These are phyloP conservation scores for Monilinia vaccinii-corymbosi DNA, from an alignment of 2,329 filamentous ascomycete genomes.

Conservation along the genomic window DNA sequence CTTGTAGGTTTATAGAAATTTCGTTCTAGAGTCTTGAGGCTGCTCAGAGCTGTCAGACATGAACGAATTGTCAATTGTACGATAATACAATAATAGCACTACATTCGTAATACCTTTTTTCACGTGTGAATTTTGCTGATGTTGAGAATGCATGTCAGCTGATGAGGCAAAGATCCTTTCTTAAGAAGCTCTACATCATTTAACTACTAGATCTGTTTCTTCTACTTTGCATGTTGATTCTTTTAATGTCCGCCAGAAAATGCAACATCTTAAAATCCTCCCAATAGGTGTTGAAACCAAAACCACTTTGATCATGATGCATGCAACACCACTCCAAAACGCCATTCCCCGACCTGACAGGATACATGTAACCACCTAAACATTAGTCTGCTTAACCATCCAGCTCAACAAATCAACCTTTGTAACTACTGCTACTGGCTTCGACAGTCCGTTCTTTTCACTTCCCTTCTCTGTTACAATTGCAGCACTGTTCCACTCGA, in stretches of 20 bases:
- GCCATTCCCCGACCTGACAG: neutral
- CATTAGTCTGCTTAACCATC: constrained; percentile 62
- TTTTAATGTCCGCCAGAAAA: neutral
- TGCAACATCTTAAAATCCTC: neutral
- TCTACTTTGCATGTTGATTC: neutral
- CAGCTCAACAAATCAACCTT: constrained; percentile 94
- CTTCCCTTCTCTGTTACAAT: constrained; percentile 73
- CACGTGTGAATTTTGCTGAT: neutral
- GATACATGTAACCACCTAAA: constrained; percentile 5
- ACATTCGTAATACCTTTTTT: neutral
- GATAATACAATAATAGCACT: neutral
- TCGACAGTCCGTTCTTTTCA: constrained; percentile 44
- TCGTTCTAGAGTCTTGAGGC: neutral
- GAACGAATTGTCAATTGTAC: neutral
- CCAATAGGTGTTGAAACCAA: constrained; percentile 4
- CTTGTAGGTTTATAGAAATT: neutral
- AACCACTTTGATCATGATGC: neutral
- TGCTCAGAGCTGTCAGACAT: neutral
- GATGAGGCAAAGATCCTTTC: neutral
- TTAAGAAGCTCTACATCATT: neutral
- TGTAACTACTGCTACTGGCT: constrained; percentile 83
- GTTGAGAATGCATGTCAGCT: neutral
- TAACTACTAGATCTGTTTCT: neutral
- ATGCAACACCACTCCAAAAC: neutral
- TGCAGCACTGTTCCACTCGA: constrained; percentile 96